Base-by-base conservation (phyloP, 75 land plant species). In the Pinus taeda region DNA sequence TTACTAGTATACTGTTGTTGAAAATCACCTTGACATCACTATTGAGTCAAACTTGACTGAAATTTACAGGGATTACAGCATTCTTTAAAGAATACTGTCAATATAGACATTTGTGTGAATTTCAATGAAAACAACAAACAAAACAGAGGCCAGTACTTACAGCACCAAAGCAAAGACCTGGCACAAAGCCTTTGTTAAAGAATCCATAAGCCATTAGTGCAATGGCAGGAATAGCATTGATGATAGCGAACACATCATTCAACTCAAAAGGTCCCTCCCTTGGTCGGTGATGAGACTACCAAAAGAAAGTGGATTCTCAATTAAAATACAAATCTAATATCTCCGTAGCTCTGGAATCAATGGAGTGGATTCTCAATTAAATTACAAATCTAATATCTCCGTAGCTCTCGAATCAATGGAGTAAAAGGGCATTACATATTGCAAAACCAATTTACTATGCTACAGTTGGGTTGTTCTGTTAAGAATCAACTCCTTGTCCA, bases 131-230 rank as follows among this genome's bases (percentile, higher is more conserved):
- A 18, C 17, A 33, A 15, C 6, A 33, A 8, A 66, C 45, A 66
- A 66, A 9, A 20, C 8, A 67, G 49, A 57, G 18, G 21, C 6
- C n/a, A 75, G 57, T 57, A 26, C 92, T 85, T 79, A 93, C 96
- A 33, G 94, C 96, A 49, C 96, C 96, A 79, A 91, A 93, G 70
- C 92, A 89, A 55, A 93, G 93, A 30, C 92, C 94, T 53, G 96
- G 90, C 36, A 91, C 56, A 39, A 93, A 76, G 42, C 96, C 96
- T 30, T 73, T 76, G 79, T 90, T 59, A 84, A 89, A 88, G 87
- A 93, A 84, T 36, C 96, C 96, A 59, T 79, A 93, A 26, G 88
- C 77, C 59, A 93, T 77, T 60, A 93, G 90, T 9, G 87, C 81
- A 49, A 89, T 91, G 70, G 96, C 96, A 15, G 96, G 96, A 13